A percentile compares a stretch with the other conserved stretches of the same genome.
Evolutionary conservation across 176 grass and related monocot genomes (phyloP).

Genomic region (Oryza officinalis): DNA sequence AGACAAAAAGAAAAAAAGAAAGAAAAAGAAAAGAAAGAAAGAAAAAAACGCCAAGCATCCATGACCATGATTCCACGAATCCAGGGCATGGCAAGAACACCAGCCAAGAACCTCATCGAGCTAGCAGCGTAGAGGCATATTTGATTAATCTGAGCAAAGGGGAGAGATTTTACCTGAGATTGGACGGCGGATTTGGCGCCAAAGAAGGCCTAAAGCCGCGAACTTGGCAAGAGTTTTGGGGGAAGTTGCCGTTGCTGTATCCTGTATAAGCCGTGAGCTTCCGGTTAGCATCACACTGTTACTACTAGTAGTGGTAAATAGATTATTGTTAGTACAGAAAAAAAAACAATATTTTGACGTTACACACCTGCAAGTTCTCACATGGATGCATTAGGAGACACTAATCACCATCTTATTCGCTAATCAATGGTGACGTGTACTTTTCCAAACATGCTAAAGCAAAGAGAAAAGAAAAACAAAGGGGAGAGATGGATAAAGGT

Average conservation of each 20-base stretch:
- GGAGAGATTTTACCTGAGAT: neutral
- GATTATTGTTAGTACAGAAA: neutral
- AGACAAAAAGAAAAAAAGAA: neutral
- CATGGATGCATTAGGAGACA: neutral
- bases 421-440: neutral
- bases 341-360: neutral
- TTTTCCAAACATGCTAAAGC: neutral
- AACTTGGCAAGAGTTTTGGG: neutral
- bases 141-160: neutral
- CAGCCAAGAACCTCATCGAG: neutral
- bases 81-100: neutral
- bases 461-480: neutral
- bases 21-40: neutral
- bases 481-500: neutral
- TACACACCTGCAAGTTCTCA: neutral
- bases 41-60: neutral
- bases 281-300: neutral
- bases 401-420: neutral
- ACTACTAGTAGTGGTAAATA: neutral
- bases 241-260: neutral
- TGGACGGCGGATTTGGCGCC: neutral
- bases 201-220: neutral
- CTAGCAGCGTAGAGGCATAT: neutral
- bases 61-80: neutral
- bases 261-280: neutral